These are phyloP conservation scores for Saccharomycopsis babjevae DNA, from an alignment of 805 yeast species.

Conservation along the genomic window DNA sequence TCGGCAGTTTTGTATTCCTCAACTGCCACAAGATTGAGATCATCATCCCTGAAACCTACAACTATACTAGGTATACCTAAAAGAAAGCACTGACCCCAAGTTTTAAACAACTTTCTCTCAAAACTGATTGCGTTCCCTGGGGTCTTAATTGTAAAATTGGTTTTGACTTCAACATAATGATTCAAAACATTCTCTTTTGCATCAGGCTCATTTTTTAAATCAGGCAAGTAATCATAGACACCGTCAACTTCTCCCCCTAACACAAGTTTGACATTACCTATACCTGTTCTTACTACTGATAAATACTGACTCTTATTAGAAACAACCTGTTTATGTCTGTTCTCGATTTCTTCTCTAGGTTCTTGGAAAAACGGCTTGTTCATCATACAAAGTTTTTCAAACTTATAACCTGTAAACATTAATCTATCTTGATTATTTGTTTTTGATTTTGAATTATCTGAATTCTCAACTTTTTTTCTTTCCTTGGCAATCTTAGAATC, in stretches of 20 bases:
- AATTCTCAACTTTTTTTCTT: neutral
- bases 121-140: conserved; percentile 52
- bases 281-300: conserved; percentile 75
- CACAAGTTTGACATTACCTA: conserved; percentile 58
- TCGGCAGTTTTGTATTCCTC: conserved; percentile 74
- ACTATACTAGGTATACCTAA: conserved; percentile 73
- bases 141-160: conserved; percentile 45
- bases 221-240: conserved; percentile 71
- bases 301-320: conserved; percentile 69
- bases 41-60: conserved; percentile 80
- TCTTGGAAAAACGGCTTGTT: conserved; percentile 66
- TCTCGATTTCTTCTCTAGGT: conserved; percentile 57
- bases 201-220: conserved; percentile 21
- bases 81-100: conserved; percentile 93
- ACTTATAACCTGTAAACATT: conserved; percentile 70
- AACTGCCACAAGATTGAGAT: conserved; percentile 49
- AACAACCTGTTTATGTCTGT: conserved; percentile 47
- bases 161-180: conserved; percentile 82
- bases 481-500: conserved; percentile 19
- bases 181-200: conserved; percentile 35
- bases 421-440: conserved; percentile 29
- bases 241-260: conserved; percentile 92
- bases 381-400: conserved; percentile 69
- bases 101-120: conserved; percentile 63
- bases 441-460: neutral